Conservation (phyloP, 768 basidiomycete genomes). For the Suillus ampliporus region DNA sequence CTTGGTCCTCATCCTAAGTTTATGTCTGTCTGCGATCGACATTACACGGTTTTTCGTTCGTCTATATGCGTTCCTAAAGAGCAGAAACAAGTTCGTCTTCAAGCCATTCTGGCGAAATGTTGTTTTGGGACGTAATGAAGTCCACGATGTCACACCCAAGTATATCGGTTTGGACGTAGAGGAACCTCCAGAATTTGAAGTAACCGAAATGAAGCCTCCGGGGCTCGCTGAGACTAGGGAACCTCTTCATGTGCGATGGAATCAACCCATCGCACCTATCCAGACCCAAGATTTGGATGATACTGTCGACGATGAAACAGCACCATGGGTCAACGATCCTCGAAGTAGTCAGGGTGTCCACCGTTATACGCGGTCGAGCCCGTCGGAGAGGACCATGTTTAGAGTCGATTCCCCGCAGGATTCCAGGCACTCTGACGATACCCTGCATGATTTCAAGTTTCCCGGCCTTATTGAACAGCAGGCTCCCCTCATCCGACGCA, state of each 20-base stretch:
- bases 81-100: constrained; percentile 50
- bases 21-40: constrained; percentile 58
- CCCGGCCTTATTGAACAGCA: constrained; percentile 16
- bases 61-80: constrained; percentile 50
- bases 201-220: constrained; percentile 45
- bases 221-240: constrained; percentile 13
- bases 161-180: constrained; percentile 64
- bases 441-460: constrained; percentile 50
- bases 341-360: constrained; percentile 5
- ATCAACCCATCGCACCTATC: constrained; percentile 29
- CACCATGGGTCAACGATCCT: constrained; percentile 57
- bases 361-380: constrained; percentile 48
- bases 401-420: constrained; percentile 46
- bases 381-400: constrained; percentile 61
- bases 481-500: constrained; percentile 40
- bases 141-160: constrained; percentile 40
- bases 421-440: constrained; percentile 61
- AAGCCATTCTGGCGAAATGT: constrained; percentile 62
- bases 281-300: constrained; percentile 25
- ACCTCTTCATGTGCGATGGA: constrained; percentile 22
- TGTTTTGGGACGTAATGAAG: constrained; percentile 53
- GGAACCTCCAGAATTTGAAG: constrained; percentile 60
- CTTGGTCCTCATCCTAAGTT: constrained; percentile 50
- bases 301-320: constrained; percentile 46
- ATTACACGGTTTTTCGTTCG: constrained; percentile 56